Evolutionary conservation across 2,329 filamentous ascomycete genomes (phyloP).

Genomic region (Fusarium cicatricum): DNA sequence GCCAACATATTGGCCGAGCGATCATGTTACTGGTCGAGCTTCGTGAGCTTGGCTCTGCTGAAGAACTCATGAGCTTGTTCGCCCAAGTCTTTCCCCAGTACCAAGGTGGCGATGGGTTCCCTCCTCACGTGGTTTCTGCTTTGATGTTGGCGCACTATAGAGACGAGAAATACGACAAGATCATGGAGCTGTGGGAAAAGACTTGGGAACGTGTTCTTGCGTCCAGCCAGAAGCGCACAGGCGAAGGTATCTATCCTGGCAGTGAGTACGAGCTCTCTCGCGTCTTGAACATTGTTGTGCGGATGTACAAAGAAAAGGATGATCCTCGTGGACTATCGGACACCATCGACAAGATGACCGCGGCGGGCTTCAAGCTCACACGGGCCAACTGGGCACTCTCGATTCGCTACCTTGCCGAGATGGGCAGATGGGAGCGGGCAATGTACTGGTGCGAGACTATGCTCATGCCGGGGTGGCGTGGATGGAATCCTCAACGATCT

Average conservation of each 20-base stretch:
- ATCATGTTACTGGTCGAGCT: slow-evolving; percentile 47
- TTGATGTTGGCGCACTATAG: slow-evolving; percentile 73
- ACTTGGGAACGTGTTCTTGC: slow-evolving; percentile 62
- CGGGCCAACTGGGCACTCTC: slow-evolving; percentile 83
- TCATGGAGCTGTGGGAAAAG: slow-evolving; percentile 72
- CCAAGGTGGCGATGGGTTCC: slow-evolving; percentile 49
- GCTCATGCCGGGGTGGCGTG: slow-evolving; percentile 81
- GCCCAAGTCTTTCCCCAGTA: slow-evolving; percentile 50
- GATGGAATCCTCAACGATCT: slow-evolving; percentile 62
- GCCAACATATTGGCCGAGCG: slow-evolving; percentile 44
- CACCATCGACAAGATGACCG: slow-evolving; percentile 64
- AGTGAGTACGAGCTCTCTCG: slow-evolving; percentile 63
- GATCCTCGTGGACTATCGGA: slow-evolving; percentile 57
- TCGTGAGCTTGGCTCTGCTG: slow-evolving; percentile 61
- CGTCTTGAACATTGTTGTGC: slow-evolving; percentile 59
- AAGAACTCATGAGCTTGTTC: slow-evolving; percentile 65
- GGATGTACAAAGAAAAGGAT: slow-evolving; percentile 51
- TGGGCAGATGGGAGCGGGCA: slow-evolving; percentile 69
- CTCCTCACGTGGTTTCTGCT: slow-evolving; percentile 65
- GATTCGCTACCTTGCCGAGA: slow-evolving; percentile 71
- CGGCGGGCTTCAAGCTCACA: slow-evolving; percentile 76
- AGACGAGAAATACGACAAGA: slow-evolving; percentile 64
- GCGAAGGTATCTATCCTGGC: slow-evolving; percentile 50
- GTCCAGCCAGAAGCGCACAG: slow-evolving; percentile 35
- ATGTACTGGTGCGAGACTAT: slow-evolving; percentile 78